Base-by-base conservation (phyloP, 768 basidiomycete genomes). In the Trametes villosa region DNA sequence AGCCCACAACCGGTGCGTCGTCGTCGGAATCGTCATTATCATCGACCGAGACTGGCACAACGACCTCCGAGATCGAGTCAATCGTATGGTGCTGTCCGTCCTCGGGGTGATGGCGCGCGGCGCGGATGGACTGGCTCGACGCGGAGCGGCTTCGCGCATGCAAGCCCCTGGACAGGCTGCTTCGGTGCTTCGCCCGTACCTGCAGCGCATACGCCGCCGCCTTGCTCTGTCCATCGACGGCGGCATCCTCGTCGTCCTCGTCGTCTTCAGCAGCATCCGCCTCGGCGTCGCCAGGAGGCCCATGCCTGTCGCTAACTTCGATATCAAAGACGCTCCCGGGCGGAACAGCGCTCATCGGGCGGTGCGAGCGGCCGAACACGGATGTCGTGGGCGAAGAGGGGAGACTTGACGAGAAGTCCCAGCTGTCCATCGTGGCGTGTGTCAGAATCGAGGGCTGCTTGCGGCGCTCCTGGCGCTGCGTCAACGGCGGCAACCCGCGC, bases 401-500 rank as follows among this genome's bases (percentile, higher is more conserved):
- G 65, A 70, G 12, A 74, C 77, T 83, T 0, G 83, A 77, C 24
- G 80, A 71, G 71, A 94, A 94, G 69, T 94, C 91, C 91, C 91
- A 94, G 3, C 91, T 92, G 55, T 89, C 91, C 55, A 87, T 74
- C 11, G 90, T 87, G 45, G 76, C 77, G 44, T 76, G 79, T 9
- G 68, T 70, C 40, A 78, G 13, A 74, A 78, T 13, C 74, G 71
- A 50, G 71, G 78, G 44, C 81, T 82, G 67, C 66, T 67, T 66
- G 38, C 71, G 72, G 13, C 89, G 85, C 73, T 94, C 91, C 74
- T 92, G 89, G 29, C 92, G 83, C 65, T 79, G 79, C 4, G 84
- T 77, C 41, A 94, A 77, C 22, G 92, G 91, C 0, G 92, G 92
- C 30, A 94, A 77, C 62, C 83, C 86, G 65, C 83, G 81, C 24